Base-by-base conservation (phyloP, 2,329 filamentous ascomycete genomes). In the Pestalotiopsis sp. region DNA sequence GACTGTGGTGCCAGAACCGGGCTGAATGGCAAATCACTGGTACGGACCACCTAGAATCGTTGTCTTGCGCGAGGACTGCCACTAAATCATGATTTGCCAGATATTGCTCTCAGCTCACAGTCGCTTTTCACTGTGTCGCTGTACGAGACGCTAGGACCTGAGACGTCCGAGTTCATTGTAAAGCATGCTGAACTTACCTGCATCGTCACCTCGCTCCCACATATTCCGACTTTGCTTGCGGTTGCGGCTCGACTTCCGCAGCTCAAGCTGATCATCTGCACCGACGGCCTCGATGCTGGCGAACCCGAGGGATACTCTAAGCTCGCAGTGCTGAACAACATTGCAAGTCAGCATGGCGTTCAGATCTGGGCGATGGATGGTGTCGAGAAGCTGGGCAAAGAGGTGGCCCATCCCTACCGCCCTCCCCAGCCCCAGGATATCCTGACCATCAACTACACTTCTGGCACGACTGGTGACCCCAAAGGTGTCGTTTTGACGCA, bases 151-250 rank as follows among this genome's bases (percentile, higher is more conserved):
- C 88, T 99, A 4, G 95, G 95, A 11, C 92, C 95, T 13, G 93
- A 97, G 73, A 90, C 95, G 2, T 95, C 93, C 68, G 94, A 98
- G 82, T 98, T 93, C 83, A 98, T 99, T 80, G 92, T 98, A 83
- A 97, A 97, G 81, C 95, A 98, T 79, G 90, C 94, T 67, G 87
- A 91, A 71, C 84, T 98, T 68, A 81, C 86, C 69, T 93, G 91
- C 75, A 89, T 98, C 52, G 90, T 92, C 71, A 91, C 93, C 69
- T 94, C 93, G 36, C 84, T 98, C 60, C 89, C 90, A 58, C 95
- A 97, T 76, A 90, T 98, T 66, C 91, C 94, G 1, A 88, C 90
- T 17, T 87, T 98, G 67, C 85, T 98, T 71, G 95, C 94, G 84
- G 84, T 98, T 73, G 88, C 88, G 73, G 85, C 92, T n/a, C 87